Evolutionary conservation across 116 monocot genomes (phyloP), one percentile per base, ranked within the genome.

Genomic region (Cymodocea nodosa): DNA sequence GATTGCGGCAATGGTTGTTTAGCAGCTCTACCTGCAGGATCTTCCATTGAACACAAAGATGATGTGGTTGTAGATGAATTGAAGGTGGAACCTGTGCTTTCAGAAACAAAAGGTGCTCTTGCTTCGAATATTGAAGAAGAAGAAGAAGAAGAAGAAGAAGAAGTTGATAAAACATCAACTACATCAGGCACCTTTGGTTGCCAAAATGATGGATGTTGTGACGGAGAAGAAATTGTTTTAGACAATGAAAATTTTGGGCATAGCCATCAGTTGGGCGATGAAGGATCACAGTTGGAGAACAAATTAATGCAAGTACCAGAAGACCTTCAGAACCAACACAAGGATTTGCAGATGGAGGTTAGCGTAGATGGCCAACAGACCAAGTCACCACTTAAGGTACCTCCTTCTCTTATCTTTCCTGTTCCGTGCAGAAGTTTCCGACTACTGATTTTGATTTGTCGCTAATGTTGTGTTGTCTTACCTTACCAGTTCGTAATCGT

Each of bases 321-420:
- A 36, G 66, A 37, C 18, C 34, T 66, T 23, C 35, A 60, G 34
- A 51, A 67, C 36, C 48, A 37, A 50, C 30, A 44, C 44, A 57
- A 22, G 17, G n/a, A 51, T 22, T 8, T 56, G 25, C 22, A 63
- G 7, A n/a, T n/a, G 0, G 58, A 57, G n/a, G 7, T 22, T 10
- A 59, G 10, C 49, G 51, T 51, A 35, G 18, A 12, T 30, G 35
- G 4, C 17, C 18, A 66, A 30, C 16, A 15, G 14, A 19, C 49
- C 18, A 73, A 65, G 23, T 39, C 65, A 15, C 73, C 73, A 30
- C 16, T 67, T 10, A 59, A 73, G 59, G 73, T 67, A 59, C 50
- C 20, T 8, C 11, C 48, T 23, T 13, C 10, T 6, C 48, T 22
- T 19, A 2, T 30, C 30, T 30, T 30, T 30, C 30, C 30, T 3